Base-by-base conservation (phyloP, 2,329 filamentous ascomycete species). In the Claviceps sp. region DNA sequence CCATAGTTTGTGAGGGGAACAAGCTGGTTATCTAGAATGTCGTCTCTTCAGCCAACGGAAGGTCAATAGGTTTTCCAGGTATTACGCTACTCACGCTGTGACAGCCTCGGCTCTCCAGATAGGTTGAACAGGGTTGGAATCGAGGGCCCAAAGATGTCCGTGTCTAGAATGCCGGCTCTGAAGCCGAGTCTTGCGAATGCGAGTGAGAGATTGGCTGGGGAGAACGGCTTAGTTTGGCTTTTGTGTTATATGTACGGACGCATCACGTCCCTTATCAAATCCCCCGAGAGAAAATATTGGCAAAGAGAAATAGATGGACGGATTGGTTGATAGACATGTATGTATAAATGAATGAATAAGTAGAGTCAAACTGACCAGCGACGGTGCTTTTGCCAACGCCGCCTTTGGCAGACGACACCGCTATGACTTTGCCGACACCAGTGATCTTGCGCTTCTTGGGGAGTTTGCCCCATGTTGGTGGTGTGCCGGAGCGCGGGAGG, bases 341-440 rank as follows among this genome's bases (percentile, higher is more conserved):
- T 34, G 9, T 34, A 34, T 34, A 34, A 11, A 34, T 11, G 24
- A 45, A 18, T 8, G 24, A 45, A 13, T 8, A 9, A 30, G 7
- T 38, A n/a, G 44, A 37, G 9, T 1, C 16, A 52, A 38, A 66
- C 69, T 50, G 62, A 87, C 87, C 85, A 54, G 91, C 84, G 45
- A 97, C 82, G 7, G 93, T 98, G 59, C 88, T 95, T 66, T 98
- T 98, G 1, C 93, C 93, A 0, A 98, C 93, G n/a, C 93, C 93
- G 2, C 93, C 93, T 65, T 98, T 98, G 14, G 93, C 93, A 1
- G 90, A 97, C 4, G 89, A 95, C 14, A 98, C 88, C n/a, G 90
- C 89, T 54, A 98, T 81, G n/a, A 96, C 82, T 65, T 95, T 95
- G 58, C 82, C 79, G 24, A 98, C 91, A 65, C 90, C 82, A 26